Evolutionary conservation across 169 alveolate genomes (phyloP), one percentile per base, ranked within the genome.

Genomic region (Blepharisma undulans): DNA sequence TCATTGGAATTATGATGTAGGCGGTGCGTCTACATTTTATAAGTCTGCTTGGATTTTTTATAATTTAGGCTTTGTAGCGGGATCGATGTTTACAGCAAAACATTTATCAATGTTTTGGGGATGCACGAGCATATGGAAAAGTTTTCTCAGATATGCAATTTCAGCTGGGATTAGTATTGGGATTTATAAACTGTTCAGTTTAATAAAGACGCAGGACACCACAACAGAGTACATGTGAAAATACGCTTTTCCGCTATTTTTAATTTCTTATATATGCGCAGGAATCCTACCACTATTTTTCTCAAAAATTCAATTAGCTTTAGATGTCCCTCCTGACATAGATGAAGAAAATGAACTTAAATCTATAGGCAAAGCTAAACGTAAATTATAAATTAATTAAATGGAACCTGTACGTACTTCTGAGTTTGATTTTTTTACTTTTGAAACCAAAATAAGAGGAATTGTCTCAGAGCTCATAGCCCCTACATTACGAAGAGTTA

Each of bases 401-500:
- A 25, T 72, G 80, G 29, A 72, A 72, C 0, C 1, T 72, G 27
- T 25, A 18, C 36, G 80, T 29, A 72, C 80, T 18, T 25, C 86
- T 27, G 86, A 92, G 72, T 79, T 93, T 4, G 92, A 93, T 82
- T 89, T 92, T 94, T 94, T 87, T 61, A 94, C 82, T 29, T 72
- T 94, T 14, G 96, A 94, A 80, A 94, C 95, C 10, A 80, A 94
- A 79, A 90, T 92, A 92, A 14, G 96, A n/a, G 88, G 90, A 78
- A 18, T 92, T 16, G 91, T 94, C 19, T 78, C 60, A 27, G 96
- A 94, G n/a, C 87, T 94, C 8, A 48, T 94, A 30, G 88, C 86
- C 19, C 96, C 96, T 6, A 94, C 96, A 6, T 79, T 94, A 21
- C 27, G 91, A 8, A 36, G 96, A n/a, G 82, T 92, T 21, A 85